These are phyloP conservation scores for Penicillium ochrochloron DNA, from an alignment of 495 filamentous ascomycete genomes.

Conservation along the genomic window DNA sequence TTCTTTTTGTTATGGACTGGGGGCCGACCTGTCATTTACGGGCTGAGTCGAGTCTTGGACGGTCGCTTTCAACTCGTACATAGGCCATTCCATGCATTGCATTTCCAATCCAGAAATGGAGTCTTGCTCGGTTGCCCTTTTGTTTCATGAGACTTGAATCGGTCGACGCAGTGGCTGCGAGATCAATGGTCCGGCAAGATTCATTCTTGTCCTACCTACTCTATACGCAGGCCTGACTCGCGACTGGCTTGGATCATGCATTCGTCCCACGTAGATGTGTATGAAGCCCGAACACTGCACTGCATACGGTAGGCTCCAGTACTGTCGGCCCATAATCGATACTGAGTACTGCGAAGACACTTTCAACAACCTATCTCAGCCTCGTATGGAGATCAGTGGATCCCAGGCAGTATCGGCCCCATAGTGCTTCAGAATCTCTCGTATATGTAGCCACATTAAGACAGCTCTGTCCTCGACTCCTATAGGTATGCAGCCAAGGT, in stretches of 20 bases:
- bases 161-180: neutral
- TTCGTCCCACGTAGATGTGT: neutral
- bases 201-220: neutral
- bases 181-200: neutral
- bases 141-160: neutral
- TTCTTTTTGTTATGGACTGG: slow-evolving; percentile 18
- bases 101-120: slow-evolving; percentile 39
- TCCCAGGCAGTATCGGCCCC: neutral
- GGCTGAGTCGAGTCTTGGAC: slow-evolving; percentile 22
- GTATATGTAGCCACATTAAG: neutral
- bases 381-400: neutral
- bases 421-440: neutral
- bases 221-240: neutral
- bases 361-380: neutral
- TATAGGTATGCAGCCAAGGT: neutral
- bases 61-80: slow-evolving; percentile 36
- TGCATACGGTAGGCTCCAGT: neutral
- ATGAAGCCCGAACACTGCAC: neutral
- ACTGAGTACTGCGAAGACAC: neutral
- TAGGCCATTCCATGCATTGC: slow-evolving; percentile 40
- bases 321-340: neutral
- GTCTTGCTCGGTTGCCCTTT: slow-evolving; percentile 11
- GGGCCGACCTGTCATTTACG: slow-evolving; percentile 18
- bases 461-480: neutral
- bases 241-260: neutral